Base-by-base conservation (phyloP, 768 basidiomycete genomes). In the Leccinum ochraceum region DNA sequence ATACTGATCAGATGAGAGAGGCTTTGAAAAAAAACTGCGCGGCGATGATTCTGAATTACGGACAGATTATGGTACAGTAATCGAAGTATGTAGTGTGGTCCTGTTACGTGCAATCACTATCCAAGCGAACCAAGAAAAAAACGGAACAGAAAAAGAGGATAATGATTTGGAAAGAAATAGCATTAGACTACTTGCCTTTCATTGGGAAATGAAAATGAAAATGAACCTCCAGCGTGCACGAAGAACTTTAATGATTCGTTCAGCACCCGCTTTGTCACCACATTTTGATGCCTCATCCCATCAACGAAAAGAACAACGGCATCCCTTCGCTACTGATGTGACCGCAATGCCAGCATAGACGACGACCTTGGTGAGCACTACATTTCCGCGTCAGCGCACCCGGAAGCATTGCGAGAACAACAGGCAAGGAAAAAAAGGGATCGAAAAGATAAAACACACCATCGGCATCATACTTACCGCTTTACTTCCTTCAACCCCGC, bases 291-390 rank as follows among this genome's bases (percentile, higher is more conserved):
- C 90, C 90, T 86, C 86, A 89, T 2, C 86, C 89, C 7, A 90
- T 65, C 3, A 83, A 55, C 65, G 89, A 85, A 66, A 92, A 94
- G 66, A 85, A 71, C 13, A 87, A 75, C 0, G 93, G 93, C 34
- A 88, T 77, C 0, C 78, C 73, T 64, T 89, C 86, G 14, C 77
- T 74, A 2, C 87, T 83, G 11, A 95, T 69, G 13, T 69, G 13
- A 89, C 73, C 0, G 84, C 93, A 61, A 98, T 96, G 0, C 95
- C 95, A 54, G 83, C 81, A 71, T 98, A 96, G 5, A 95, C 94
- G 49, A 93, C 85, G 13, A 95, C 86, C 77, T 95, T 95, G 28
- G 94, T 95, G 62, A 95, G 74, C 8, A 95, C 93, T 94, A 61
- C 26, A 49, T 34, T 8, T 9, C 2, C n/a, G 48, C 32, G 34